Base-by-base conservation (phyloP, 371 early-diverging fungal species). In the Mortierella sp. region DNA sequence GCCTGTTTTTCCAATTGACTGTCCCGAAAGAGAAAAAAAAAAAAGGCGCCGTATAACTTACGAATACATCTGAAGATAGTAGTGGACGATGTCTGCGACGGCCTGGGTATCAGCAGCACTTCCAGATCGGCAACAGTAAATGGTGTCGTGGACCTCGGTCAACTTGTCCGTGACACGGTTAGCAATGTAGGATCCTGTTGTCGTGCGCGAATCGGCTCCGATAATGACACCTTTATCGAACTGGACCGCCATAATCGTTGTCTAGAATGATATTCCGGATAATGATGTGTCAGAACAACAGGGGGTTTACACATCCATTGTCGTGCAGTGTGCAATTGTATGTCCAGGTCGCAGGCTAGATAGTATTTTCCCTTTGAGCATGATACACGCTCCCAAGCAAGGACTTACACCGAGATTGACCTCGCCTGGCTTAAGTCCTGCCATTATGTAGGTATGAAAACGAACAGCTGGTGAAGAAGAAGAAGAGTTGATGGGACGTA, bases 31-130 rank as follows among this genome's bases (percentile, higher is more conserved):
- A 2, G 48, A 3, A 6, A 24, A 13, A 47, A 7, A 24, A 9
- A 7, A 10, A 23, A 6, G 24, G 24, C 4, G 16, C 9, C 28
- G 48, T 18, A 28, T 50, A 28, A 28, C 13, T 30, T 89, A 94
- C 95, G 86, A 83, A 80, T 93, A 96, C 84, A 96, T 84, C 81
- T 96, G 93, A 59, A 97, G 84, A 61, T 97, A 91, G 80, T 95
- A 95, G 64, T 92, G 92, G 14, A 98, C 94, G 80, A 97, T 94
- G 69, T 98, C 96, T 21, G 98, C 95, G 7, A 99, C 87, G 28
- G 96, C 98, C 85, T 99, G 99, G 38, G 99, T 99, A 84, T 99
- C 99, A 45, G 99, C 99, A 53, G 99, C 98, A 61, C 91, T 91
- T 58, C 99, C 99, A 14, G 95, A 95, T 72, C 98, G 91, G 84